Percentiles rank a stretch among this genome's conserved stretches.
Conservation (phyloP, 495 filamentous ascomycete species). For the Umbilicaria muhlenbergii region DNA sequence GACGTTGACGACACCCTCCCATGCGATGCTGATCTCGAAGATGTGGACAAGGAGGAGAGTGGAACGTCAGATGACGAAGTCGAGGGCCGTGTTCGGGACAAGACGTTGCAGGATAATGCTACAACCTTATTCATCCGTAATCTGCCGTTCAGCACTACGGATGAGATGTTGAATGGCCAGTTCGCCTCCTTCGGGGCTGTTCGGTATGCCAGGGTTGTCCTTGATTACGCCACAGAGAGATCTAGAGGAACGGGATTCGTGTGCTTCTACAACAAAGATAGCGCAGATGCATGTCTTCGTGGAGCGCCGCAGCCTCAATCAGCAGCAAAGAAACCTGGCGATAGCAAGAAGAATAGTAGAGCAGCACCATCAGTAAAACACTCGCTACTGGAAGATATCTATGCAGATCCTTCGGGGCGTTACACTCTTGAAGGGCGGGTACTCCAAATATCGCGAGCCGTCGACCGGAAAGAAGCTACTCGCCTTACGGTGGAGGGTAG, state of each 20-base stretch:
- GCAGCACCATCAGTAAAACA: conserved; percentile 34
- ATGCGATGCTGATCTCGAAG: conserved; percentile 24
- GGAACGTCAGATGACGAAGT: conserved; percentile 36
- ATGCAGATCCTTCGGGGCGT: conserved; percentile 54
- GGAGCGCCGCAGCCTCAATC: conserved; percentile 46
- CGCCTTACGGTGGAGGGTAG: conserved; percentile 56
- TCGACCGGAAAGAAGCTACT: conserved; percentile 60
- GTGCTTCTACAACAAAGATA: conserved; percentile 66
- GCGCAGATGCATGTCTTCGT: conserved; percentile 56
- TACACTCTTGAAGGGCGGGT: conserved; percentile 86
- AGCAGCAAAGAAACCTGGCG: conserved; percentile 4
- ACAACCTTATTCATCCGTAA: conserved; percentile 88
- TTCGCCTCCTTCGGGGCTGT: conserved; percentile 72
- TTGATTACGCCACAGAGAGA: conserved; percentile 67
- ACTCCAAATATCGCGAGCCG: conserved; percentile 69
- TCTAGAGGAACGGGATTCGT: conserved; percentile 91
- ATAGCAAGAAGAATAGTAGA: conserved; percentile 21
- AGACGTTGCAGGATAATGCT: conserved; percentile 36
- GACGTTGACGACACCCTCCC: neutral
- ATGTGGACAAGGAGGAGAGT: conserved; percentile 29
- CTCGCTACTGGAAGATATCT: conserved; percentile 73
- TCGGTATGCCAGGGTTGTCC: conserved; percentile 76
- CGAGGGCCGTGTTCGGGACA: conserved; percentile 3
- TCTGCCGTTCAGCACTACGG: conserved; percentile 70
- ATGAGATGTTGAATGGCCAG: conserved; percentile 65